Conservation (phyloP, 768 basidiomycete species). For the Phaffia australis region DNA sequence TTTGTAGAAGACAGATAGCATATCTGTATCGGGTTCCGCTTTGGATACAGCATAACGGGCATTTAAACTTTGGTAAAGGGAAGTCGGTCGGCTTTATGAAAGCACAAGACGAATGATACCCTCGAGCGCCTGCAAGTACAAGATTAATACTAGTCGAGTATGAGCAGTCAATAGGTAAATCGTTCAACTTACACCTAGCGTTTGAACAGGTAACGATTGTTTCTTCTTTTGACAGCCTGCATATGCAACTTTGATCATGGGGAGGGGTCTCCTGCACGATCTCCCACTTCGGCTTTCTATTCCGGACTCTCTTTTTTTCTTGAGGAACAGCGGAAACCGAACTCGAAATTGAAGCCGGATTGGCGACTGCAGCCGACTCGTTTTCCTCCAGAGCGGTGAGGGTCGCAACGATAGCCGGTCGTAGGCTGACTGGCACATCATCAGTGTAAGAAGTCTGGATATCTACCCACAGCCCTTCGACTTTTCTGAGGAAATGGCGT, state of each 20-base stretch:
- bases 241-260: slow-evolving; percentile 29
- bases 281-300: slow-evolving; percentile 18
- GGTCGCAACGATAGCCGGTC: not conserved
- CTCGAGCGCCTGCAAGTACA: slow-evolving; percentile 27
- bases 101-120: slow-evolving; percentile 34
- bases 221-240: slow-evolving; percentile 17
- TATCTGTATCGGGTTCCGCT: slow-evolving; percentile 61
- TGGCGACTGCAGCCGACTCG: too few relatives aligned
- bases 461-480: slow-evolving; percentile 24
- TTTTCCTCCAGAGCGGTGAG: not conserved
- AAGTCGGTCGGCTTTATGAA: slow-evolving; percentile 13
- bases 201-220: slow-evolving; percentile 25
- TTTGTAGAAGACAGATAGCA: slow-evolving; percentile 45
- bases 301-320: slow-evolving; percentile 11
- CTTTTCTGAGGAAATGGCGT: slow-evolving; percentile 30
- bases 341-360: too few relatives aligned
- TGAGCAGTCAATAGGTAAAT: slow-evolving; percentile 25
- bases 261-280: slow-evolving; percentile 18
- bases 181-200: slow-evolving; percentile 28
- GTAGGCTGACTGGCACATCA: not conserved
- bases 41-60: slow-evolving; percentile 66
- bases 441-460: slow-evolving; percentile 4
- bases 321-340: too few relatives aligned
- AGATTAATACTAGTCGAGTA: slow-evolving; percentile 26
- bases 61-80: slow-evolving; percentile 43